phyloP scores from a whole-genome alignment of 2,329 filamentous ascomycete species.

The Malbranchea zuffiana region DNA sequence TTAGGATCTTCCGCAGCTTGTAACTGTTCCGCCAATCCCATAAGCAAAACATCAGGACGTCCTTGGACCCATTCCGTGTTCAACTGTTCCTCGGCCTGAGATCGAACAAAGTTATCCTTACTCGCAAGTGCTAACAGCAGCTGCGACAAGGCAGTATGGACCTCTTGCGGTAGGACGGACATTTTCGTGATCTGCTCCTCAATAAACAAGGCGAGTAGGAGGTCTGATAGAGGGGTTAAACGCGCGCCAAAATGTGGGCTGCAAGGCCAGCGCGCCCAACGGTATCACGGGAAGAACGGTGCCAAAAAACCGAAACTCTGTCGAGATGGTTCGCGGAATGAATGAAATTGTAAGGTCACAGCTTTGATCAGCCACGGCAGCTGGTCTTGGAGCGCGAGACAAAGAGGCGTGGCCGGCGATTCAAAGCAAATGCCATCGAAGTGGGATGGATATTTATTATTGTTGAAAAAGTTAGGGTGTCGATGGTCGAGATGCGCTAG shows the following conservation, averaged over 20 bases:
- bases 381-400: constrained; percentile 7
- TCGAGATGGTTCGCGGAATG: too few species aligned
- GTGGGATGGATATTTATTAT: constrained; percentile 11
- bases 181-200: constrained; percentile 47
- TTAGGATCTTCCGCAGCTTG: constrained; percentile 61
- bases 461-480: constrained; percentile 10
- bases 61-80: constrained; percentile 78
- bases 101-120: constrained; percentile 73
- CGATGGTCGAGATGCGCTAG: constrained; percentile 4
- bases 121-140: constrained; percentile 82
- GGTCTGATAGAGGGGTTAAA: background rate
- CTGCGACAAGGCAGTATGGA: constrained; percentile 73
- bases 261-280: constrained; percentile 3
- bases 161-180: constrained; percentile 76
- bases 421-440: constrained; percentile 7
- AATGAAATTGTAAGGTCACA: too few species aligned
- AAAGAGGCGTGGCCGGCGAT: constrained; percentile 1
- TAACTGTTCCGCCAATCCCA: constrained; percentile 90
- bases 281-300: constrained; percentile 7
- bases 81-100: constrained; percentile 79
- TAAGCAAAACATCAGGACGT: constrained; percentile 76
- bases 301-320: too few species aligned
- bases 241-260: constrained; percentile 1
- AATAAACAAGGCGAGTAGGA: background rate
- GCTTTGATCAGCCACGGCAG: constrained; percentile 5